A percentile compares a stretch with the other conserved stretches of the same genome.
Conservation (phyloP, 352 stramenopile species). For the Phytophthora macrochlamydospora region DNA sequence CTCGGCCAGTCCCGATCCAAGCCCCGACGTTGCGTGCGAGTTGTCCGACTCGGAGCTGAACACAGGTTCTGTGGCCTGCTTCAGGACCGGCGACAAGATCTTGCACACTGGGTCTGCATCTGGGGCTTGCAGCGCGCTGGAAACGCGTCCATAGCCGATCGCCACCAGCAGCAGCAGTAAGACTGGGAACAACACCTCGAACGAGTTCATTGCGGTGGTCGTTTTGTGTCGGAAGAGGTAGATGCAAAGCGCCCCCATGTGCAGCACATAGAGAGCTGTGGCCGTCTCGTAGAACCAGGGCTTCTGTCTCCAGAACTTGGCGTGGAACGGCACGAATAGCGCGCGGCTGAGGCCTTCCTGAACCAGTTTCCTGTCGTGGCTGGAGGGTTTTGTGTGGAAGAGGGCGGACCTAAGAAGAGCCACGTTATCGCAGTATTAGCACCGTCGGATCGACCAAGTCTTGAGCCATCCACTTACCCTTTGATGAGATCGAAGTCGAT, state of each 20-base stretch:
- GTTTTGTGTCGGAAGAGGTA: slow-evolving; percentile 56
- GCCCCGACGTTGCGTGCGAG: slow-evolving; percentile 41
- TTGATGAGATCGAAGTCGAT: slow-evolving; percentile 91
- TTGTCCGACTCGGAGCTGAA: slow-evolving; percentile 25
- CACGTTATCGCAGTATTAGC: slow-evolving; percentile 6
- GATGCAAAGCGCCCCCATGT: slow-evolving; percentile 45
- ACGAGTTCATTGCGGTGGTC: slow-evolving; percentile 62
- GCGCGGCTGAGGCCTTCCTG: slow-evolving; percentile 70
- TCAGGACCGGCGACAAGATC: slow-evolving; percentile 60
- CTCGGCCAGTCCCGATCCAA: slow-evolving; percentile 66
- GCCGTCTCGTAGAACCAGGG: slow-evolving; percentile 67
- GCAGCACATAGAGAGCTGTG: slow-evolving; percentile 65
- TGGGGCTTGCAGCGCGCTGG: slow-evolving; percentile 66
- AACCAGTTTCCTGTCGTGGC: slow-evolving; percentile 81
- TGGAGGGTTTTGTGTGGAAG: slow-evolving; percentile 86
- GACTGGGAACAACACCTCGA: slow-evolving; percentile 72
- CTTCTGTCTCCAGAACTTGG: slow-evolving; percentile 79
- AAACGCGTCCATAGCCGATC: slow-evolving; percentile 79
- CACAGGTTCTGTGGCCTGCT: slow-evolving; percentile 23
- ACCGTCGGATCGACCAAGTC: not conserved
- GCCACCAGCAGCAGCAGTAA: slow-evolving; percentile 65
- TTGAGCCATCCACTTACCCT: slow-evolving; percentile 40
- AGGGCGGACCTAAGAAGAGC: slow-evolving; percentile 60
- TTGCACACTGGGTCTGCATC: slow-evolving; percentile 61
- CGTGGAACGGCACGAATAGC: slow-evolving; percentile 78